These are phyloP conservation scores for Ustilago esculenta DNA, from an alignment of 1,284 basidiomycete genomes.

Conservation along the genomic window DNA sequence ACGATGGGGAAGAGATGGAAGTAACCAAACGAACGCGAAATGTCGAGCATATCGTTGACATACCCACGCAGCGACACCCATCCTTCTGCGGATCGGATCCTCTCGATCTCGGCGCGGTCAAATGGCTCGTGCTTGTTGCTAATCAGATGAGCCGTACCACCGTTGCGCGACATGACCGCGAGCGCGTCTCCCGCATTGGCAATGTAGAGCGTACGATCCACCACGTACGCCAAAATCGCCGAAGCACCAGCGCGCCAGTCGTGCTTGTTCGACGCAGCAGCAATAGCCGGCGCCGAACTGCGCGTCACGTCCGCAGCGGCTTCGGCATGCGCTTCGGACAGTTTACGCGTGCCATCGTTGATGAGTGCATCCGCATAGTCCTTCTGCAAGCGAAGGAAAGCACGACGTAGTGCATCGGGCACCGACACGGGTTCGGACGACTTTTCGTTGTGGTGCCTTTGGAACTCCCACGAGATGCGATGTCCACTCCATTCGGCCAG, in stretches of 20 bases:
- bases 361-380: slow-evolving; percentile 62
- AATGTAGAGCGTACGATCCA: slow-evolving; percentile 82
- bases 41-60: slow-evolving; percentile 90
- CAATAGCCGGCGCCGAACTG: slow-evolving; percentile 46
- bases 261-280: slow-evolving; percentile 50
- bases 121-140: slow-evolving; percentile 90
- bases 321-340: slow-evolving; percentile 46
- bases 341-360: slow-evolving; percentile 51
- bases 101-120: slow-evolving; percentile 81
- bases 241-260: slow-evolving; percentile 72
- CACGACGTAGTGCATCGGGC: slow-evolving; percentile 57
- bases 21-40: slow-evolving; percentile 92
- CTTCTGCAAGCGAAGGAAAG: slow-evolving; percentile 63
- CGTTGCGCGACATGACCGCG: slow-evolving; percentile 83
- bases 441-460: slow-evolving; percentile 36
- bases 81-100: slow-evolving; percentile 91
- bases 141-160: slow-evolving; percentile 80
- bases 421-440: slow-evolving; percentile 41
- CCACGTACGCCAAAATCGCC: slow-evolving; percentile 86
- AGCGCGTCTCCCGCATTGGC: slow-evolving; percentile 91
- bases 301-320: slow-evolving; percentile 32
- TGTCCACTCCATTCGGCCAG: slow-evolving; percentile 57
- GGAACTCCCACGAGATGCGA: slow-evolving; percentile 56
- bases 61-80: slow-evolving; percentile 95
- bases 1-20: slow-evolving; percentile 90